Base-by-base conservation (phyloP, 2,329 filamentous ascomycete genomes). In the Colletotrichum nymphaeae region DNA sequence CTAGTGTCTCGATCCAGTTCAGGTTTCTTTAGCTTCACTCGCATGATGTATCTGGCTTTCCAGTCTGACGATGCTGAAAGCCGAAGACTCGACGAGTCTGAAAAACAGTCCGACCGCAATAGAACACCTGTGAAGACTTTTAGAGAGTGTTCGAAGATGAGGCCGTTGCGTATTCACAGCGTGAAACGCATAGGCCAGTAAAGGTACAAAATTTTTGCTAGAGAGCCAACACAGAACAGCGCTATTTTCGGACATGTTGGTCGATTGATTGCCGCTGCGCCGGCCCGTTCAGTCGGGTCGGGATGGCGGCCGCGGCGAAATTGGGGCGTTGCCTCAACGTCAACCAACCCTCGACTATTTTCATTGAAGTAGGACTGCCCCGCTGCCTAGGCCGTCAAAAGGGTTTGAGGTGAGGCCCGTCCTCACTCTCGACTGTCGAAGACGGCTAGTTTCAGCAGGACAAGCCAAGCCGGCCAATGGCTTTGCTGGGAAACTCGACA, bases 211-310 rank as follows among this genome's bases (percentile, higher is more conserved):
- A 0, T 52, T 14, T 19, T 24, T 14, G 37, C 37, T 42, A 7
- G 37, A 58, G 30, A 35, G 16, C 5, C 19, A 35, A 22, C 2
- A 22, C 19, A 19, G 30, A 56, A 56, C 11, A 6, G 14, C 5
- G 24, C 53, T 58, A 11, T 57, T 37, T 52, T 59, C 64, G 55
- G 64, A 55, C 16, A 42, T 37, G 37, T 8, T 46, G n/a, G 14
- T 37, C 28, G 53, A 26, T 59, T 55, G 26, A 67, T 30, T 67
- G 56, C 56, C 56, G 66, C 49, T 58, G 56, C 30, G 56, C 56
- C 58, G 66, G 49, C 35, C 32, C 64, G 35, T 52, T 26, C 30
- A 42, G 26, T 67, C 37, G 68, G 67, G 16, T 65, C 35, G 57
- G 67, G 37, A 49, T 49, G n/a, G 35, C 62, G 49, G 58, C 57